Conservation (phyloP, 2,329 filamentous ascomycete species). For the Colletotrichum neosansevieriae region DNA sequence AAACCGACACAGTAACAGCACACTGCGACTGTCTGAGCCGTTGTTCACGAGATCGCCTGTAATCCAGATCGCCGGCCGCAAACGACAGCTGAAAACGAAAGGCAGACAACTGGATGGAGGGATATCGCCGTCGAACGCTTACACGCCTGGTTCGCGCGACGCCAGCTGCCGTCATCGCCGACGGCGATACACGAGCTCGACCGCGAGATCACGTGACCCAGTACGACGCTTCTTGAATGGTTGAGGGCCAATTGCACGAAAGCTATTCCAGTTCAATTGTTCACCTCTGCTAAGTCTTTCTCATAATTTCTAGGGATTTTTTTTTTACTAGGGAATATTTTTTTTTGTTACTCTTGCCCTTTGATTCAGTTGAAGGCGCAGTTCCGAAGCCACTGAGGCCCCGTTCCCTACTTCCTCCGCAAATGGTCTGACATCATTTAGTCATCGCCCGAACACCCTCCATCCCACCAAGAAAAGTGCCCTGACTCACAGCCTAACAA, state of each 20-base stretch:
- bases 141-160: conserved; percentile 14
- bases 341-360: not conserved
- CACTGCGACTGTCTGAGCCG: too few relatives aligned
- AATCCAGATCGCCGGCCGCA: too few relatives aligned
- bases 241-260: too few relatives aligned
- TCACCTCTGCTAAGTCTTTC: too few relatives aligned
- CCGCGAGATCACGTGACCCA: conserved; percentile 30
- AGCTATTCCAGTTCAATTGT: too few relatives aligned
- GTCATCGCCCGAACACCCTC: conserved; percentile 26
- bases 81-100: not conserved
- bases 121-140: conserved; percentile 2
- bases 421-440: conserved; percentile 39
- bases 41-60: too few relatives aligned
- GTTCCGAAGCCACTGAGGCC: too few relatives aligned
- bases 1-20: not conserved
- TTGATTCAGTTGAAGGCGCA: not conserved
- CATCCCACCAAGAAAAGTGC: conserved; percentile 21
- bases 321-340: too few relatives aligned
- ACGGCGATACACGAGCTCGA: conserved; percentile 16
- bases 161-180: conserved; percentile 15
- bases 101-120: not conserved
- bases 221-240: not conserved
- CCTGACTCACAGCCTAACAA: conserved; percentile 22
- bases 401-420: conserved; percentile 31
- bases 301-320: too few relatives aligned